Base-by-base conservation (phyloP, 176 grass and related monocot species). In the Musa schizocarpa region DNA sequence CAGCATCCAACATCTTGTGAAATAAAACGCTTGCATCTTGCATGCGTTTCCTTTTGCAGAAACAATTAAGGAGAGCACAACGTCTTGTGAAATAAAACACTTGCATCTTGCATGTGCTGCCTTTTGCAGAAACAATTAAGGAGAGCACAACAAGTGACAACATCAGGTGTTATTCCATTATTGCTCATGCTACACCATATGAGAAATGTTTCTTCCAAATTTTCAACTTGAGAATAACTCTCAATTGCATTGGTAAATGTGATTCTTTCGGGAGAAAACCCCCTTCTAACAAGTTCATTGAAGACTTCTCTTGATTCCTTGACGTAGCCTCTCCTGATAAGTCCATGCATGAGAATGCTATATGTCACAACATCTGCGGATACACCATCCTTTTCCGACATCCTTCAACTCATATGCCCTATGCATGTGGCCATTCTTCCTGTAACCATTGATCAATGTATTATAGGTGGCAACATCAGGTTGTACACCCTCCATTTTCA, bases 141-240 rank as follows among this genome's bases (percentile, higher is more conserved):
- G 56, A 73, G 78, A 61, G 69, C 69, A 27, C 55, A 73, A 1
- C 43, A 73, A n/a, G 69, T 63, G 8, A 80, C 78, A 80, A 80
- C 29, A 63, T 80, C 78, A 63, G 78, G 78, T 72, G 61, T 59
- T 63, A 73, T 64, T 64, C 54, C 68, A 19, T 52, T 14, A 11
- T 53, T 27, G 49, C 22, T 63, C 78, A 80, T 80, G 20, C 43
- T 54, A 27, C 43, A 27, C 78, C 78, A 80, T 63, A 80, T 73
- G n/a, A 73, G 69, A 80, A 64, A 80, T 80, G 78, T 69, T 63
- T 64, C 69, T 72, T 80, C 56, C 59, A 80, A 63, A 69, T 73
- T 80, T 49, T 34, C 78, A 16, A 65, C 68, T 24, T 53, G 52
- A 73, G 78, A 80, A 26, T 23, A 65, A 53, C 69, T 21, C 6